A percentile compares a stretch with the other conserved stretches of the same genome.
Conservation (phyloP, 495 filamentous ascomycete genomes). For the Clohesyomyces aquaticus region DNA sequence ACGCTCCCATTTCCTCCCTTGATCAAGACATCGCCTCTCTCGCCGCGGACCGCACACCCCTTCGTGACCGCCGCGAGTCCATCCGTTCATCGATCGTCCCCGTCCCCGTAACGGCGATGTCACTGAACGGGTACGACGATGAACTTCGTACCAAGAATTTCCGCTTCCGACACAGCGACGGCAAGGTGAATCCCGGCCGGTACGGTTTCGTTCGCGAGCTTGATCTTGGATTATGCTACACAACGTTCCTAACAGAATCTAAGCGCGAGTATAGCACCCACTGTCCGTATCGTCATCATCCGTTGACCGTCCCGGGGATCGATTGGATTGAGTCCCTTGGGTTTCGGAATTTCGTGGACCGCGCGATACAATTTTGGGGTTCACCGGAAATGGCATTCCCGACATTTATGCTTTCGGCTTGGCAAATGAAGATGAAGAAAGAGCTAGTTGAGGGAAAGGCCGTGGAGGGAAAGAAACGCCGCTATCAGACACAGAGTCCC, state of each 20-base stretch:
- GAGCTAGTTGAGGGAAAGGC: no score
- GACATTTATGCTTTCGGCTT: neutral
- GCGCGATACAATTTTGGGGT: neutral
- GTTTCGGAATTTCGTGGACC: neutral
- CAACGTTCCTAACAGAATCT: neutral
- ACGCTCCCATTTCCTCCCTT: no score
- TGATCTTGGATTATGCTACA: conserved; percentile 10
- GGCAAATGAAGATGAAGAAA: no score
- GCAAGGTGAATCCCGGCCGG: neutral
- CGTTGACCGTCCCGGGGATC: neutral
- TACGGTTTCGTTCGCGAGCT: neutral
- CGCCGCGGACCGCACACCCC: no score
- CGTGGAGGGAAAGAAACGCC: no score
- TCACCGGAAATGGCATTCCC: neutral
- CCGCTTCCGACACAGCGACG: neutral
- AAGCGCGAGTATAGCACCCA: neutral
- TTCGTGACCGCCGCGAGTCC: no score
- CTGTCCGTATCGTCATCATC: conserved; percentile 9
- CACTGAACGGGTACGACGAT: no score
- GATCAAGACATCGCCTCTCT: no score
- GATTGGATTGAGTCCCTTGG: neutral
- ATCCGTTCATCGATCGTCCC: no score
- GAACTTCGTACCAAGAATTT: no score
- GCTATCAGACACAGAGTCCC: no score
- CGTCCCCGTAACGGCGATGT: no score